Conservation (phyloP, 768 basidiomycete species). For the Pholiota molesta region DNA sequence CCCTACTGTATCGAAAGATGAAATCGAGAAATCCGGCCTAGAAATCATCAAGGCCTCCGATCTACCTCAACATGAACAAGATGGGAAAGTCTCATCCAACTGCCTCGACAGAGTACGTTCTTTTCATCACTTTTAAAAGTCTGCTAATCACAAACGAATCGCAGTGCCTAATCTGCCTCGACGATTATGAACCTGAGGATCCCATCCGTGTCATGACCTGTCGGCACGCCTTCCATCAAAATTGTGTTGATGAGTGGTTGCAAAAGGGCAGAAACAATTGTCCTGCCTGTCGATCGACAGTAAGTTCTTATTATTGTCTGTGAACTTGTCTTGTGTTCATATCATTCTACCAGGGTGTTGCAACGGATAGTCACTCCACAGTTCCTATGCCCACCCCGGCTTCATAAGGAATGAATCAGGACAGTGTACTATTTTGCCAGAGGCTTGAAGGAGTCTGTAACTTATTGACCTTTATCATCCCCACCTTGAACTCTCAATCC, state of each 20-base stretch:
- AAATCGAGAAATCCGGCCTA: conserved; percentile 84
- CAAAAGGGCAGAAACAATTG: conserved; percentile 87
- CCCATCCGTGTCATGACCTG: conserved; percentile 82
- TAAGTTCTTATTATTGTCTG: conserved; percentile 31
- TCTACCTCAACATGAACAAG: conserved; percentile 56
- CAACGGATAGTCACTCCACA: conserved; percentile 24
- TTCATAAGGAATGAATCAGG: conserved; percentile 7
- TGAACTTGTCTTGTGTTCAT: neutral
- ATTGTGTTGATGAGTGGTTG: conserved; percentile 89
- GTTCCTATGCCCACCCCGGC: conserved; percentile 12
- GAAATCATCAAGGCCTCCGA: conserved; percentile 67
- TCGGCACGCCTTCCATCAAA: conserved; percentile 88
- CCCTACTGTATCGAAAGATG: conserved; percentile 83
- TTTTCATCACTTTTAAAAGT: neutral
- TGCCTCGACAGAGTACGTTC: conserved; percentile 75
- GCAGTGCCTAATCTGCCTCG: conserved; percentile 85
- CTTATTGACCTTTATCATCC: neutral
- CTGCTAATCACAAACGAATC: conserved; percentile 4
- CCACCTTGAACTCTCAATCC: neutral
- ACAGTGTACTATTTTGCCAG: conserved; percentile 4
- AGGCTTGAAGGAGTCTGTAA: conserved; percentile 1
- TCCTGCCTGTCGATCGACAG: conserved; percentile 86
- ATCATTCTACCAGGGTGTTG: conserved; percentile 31
- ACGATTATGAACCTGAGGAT: conserved; percentile 80
- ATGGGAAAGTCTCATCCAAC: conserved; percentile 71